Evolutionary conservation across 495 filamentous ascomycete species (phyloP), one percentile per base, ranked within the genome.

Genomic region (Xylaria castorea): DNA sequence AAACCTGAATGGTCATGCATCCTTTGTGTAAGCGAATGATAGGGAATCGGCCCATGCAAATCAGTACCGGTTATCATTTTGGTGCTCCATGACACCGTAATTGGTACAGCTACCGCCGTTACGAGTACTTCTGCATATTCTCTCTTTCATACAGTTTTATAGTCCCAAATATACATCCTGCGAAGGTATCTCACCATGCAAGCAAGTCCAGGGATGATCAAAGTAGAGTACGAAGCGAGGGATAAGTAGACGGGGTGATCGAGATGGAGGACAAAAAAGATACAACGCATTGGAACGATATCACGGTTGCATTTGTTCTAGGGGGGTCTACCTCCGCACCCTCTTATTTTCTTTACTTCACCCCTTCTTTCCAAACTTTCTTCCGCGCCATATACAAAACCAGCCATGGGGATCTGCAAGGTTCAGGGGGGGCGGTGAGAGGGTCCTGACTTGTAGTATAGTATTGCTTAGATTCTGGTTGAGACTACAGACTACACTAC

Each of bases 191-290:
- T 44, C 30, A 30, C 42, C 9, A 51, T 71, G 27, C 46, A 44
- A 60, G 46, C 34, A 30, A 46, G 60, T 22, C 22, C 68, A 64
- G 68, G 68, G 68, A 42, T 51, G 30, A 16, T 46, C 6, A 46
- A 48, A 63, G 58, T 30, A 50, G 30, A 32, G 32, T 46, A 71
- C 68, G 68, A 71, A 63, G 68, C 68, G 68, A 71, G 58, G 68
- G 55, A 51, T 20, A 22, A 40, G 18, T 36, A 12, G 57, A 48
- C 58, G 60, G 68, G 68, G 40, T 46, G 12, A 32, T 60, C 57
- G 68, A 63, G 58, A 71, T 64, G 42, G 68, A 25, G 67, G 68
- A 66, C 61, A 58, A 42, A 58, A 71, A 71, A 71, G 69, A 66
- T 71, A 71, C 62, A 71, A 50, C 62, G 70, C 62, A 71, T 22